Conservation (phyloP, 2,329 filamentous ascomycete genomes). For the Talaromyces sp. region DNA sequence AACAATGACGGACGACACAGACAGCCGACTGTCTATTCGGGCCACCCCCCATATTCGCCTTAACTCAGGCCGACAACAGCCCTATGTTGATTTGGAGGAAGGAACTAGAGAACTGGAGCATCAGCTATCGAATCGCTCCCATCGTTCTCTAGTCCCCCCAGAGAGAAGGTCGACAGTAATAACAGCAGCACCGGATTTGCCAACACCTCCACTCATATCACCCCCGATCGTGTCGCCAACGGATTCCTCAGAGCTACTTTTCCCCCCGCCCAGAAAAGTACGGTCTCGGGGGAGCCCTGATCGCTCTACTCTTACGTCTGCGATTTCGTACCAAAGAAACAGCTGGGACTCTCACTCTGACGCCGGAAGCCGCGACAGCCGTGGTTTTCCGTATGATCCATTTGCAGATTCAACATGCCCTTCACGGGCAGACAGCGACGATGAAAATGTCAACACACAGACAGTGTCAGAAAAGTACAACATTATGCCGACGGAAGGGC, state of each 20-base stretch:
- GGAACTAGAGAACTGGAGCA: conserved; percentile 7
- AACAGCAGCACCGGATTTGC: conserved; percentile 27
- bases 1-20: conserved; percentile 9
- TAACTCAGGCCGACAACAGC: conserved; percentile 55
- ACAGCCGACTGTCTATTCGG: conserved; percentile 8
- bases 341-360: conserved; percentile 57
- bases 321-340: conserved; percentile 54
- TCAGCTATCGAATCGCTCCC: conserved; percentile 4
- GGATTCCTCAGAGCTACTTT: conserved; percentile 34
- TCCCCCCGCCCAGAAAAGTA: conserved; percentile 38
- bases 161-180: conserved; percentile 17
- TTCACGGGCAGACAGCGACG: conserved; percentile 58
- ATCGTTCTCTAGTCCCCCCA: conserved; percentile 9
- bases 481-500: conserved; percentile 60
- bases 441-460: conserved; percentile 62
- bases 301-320: conserved; percentile 45
- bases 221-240: conserved; percentile 35
- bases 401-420: conserved; percentile 56
- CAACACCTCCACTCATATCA: conserved; percentile 40
- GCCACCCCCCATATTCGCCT: conserved; percentile 56
- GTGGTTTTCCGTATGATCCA: conserved; percentile 46
- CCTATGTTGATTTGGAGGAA: conserved; percentile 35
- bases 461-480: conserved; percentile 70
- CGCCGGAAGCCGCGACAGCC: conserved; percentile 47
- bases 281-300: conserved; percentile 48